Percentiles rank a stretch among this genome's conserved stretches.
These are phyloP conservation scores for Erythrophleum fordii DNA, from an alignment of 306 rosid genomes.

Conservation along the genomic window DNA sequence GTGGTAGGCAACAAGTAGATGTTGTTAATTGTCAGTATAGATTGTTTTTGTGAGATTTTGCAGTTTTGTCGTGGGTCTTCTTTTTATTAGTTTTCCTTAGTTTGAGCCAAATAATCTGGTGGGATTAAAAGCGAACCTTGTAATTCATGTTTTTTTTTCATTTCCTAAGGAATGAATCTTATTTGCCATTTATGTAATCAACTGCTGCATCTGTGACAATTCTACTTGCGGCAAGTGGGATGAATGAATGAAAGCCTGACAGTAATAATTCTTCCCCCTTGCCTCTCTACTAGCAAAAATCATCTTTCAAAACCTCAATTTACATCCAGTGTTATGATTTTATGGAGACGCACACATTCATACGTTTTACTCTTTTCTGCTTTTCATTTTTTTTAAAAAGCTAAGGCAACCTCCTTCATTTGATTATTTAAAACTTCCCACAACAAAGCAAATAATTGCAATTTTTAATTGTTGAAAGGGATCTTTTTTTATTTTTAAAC, in stretches of 20 bases:
- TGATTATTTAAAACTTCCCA: conserved; percentile 1
- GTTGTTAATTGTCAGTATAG: conserved; percentile 43
- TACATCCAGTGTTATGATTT: not conserved
- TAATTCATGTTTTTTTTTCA: conserved; percentile 41
- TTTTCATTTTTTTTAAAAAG: not conserved
- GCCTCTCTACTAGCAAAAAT: conserved; percentile 17
- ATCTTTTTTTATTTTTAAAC: not conserved
- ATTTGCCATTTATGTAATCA: conserved; percentile 17
- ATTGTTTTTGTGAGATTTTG: conserved; percentile 59
- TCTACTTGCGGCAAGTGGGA: conserved; percentile 10
- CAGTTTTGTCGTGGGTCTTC: conserved; percentile 35
- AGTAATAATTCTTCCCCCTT: conserved; percentile 1
- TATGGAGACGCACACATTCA: not conserved
- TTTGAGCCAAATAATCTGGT: conserved; percentile 53
- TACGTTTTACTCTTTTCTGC: not conserved
- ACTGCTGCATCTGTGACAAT: not conserved
- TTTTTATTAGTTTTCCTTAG: conserved; percentile 48
- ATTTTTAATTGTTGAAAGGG: not conserved
- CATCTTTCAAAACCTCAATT: conserved; percentile 8
- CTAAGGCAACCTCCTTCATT: not conserved
- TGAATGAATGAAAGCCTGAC: conserved; percentile 10
- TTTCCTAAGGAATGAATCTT: conserved; percentile 27
- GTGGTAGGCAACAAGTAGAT: conserved; percentile 44
- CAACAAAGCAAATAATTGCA: conserved; percentile 1
- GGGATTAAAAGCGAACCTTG: conserved; percentile 50